These are phyloP conservation scores for Crataegus laevigata DNA, from an alignment of 306 rosid species.

Conservation along the genomic window DNA sequence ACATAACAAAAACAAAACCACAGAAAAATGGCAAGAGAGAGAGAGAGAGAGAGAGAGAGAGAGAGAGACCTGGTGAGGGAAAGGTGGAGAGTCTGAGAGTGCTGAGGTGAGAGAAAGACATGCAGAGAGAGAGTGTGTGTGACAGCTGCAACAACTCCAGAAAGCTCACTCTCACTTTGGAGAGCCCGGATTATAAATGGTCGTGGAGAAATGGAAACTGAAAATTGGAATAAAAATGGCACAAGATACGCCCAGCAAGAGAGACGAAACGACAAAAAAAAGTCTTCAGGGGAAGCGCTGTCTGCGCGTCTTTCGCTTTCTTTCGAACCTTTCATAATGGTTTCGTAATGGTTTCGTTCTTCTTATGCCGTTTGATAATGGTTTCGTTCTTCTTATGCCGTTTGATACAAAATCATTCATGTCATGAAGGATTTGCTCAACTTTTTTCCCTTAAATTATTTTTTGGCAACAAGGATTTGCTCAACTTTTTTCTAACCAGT, in stretches of 20 bases:
- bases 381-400: too few species aligned
- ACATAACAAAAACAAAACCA: not conserved
- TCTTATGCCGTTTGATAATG: too few species aligned
- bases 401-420: too few species aligned
- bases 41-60: conserved; percentile 1
- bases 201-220: not conserved
- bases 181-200: not conserved
- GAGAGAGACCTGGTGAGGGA: conserved; percentile 18
- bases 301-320: not conserved
- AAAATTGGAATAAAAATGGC: not conserved
- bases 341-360: too few species aligned
- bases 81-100: conserved; percentile 1
- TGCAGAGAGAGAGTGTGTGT: not conserved
- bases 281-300: fast-evolving
- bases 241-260: not conserved
- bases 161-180: not conserved
- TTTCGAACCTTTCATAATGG: too few species aligned
- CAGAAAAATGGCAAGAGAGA: not conserved
- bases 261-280: not conserved
- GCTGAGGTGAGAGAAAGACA: conserved; percentile 5
- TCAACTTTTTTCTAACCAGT: too few species aligned
- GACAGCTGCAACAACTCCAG: not conserved
- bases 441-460: too few species aligned
- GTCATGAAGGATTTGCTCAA: too few species aligned
- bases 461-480: too few species aligned